Evolutionary conservation across 371 early-diverging fungal species (phyloP), one percentile per base, ranked within the genome.

Genomic region (Mortierella sp.): DNA sequence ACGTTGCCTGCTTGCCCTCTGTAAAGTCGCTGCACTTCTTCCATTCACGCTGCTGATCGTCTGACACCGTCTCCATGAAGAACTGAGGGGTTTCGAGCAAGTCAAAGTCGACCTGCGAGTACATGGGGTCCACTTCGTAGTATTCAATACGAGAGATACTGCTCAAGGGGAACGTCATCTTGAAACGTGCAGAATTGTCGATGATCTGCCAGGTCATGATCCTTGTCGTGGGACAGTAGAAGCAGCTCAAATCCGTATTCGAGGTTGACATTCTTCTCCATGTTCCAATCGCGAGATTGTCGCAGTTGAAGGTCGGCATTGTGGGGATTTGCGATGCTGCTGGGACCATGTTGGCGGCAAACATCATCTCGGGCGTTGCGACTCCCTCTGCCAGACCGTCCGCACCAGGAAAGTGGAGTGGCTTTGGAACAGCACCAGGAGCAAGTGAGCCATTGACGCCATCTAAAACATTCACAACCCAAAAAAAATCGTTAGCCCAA

Each of bases 21-120:
- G 92, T 92, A 58, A 93, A 93, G 65, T 93, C 93, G 27, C 86
- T 85, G 77, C 92, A 91, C 61, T 86, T 87, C 13, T 85, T 81
- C 90, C 91, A 91, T 21, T 77, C 67, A 43, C 74, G 71, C 54
- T 61, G 48, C 48, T 65, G 57, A 47, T 76, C 77, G 54, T 76
- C 68, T 5, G 78, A 77, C 57, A 84, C 58, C 64, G 79, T 49
- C 57, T 88, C 84, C 88, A 90, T 88, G 78, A 81, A 91, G 78
- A 89, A 89, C 31, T 81, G 73, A 27, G 93, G 91, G 4, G 84
- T 78, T 69, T 86, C 85, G 13, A 80, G 54, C 51, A 92, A 64
- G 24, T 87, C 85, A 34, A 92, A 74, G 29, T 83, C 84, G 1
- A 91, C 79, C 54, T 89, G 83, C 12, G 85, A 83, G 49, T 70